Evolutionary conservation across 176 grass and related monocot genomes (phyloP).

Genomic region (Carex myosuroides): DNA sequence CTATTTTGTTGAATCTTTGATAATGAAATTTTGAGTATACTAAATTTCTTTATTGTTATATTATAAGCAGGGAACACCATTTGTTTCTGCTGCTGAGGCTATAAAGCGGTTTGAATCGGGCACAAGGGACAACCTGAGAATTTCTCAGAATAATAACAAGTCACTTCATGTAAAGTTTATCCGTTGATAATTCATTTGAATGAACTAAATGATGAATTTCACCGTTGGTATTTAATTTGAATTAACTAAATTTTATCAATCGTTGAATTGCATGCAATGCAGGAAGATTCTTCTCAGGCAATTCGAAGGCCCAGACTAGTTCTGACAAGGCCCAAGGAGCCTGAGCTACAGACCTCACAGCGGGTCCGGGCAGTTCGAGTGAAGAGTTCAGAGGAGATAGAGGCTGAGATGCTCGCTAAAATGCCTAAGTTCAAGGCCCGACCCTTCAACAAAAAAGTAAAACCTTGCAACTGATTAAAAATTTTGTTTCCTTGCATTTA

Average conservation of each 20-base stretch:
- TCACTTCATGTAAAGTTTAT: constrained; percentile 48
- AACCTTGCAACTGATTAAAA: background rate
- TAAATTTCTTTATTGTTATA: background rate
- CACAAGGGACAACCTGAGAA: constrained; percentile 38
- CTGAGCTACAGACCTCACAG: constrained; percentile 65
- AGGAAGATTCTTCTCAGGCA: constrained; percentile 48
- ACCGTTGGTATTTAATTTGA: background rate
- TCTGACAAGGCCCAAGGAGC: constrained; percentile 91
- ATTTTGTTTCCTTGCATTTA: background rate
- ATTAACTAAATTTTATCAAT: background rate
- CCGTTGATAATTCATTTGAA: background rate
- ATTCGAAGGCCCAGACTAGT: constrained; percentile 55
- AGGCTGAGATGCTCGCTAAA: constrained; percentile 90
- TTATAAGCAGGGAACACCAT: constrained; percentile 42
- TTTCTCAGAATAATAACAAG: constrained; percentile 30
- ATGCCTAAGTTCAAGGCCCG: constrained; percentile 97
- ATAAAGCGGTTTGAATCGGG: constrained; percentile 83
- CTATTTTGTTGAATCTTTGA: background rate
- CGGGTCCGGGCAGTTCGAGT: constrained; percentile 68
- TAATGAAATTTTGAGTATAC: background rate
- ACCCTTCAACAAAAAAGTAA: constrained; percentile 86
- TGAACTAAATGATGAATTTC: background rate
- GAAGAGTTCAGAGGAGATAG: constrained; percentile 77
- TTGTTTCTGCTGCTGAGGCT: constrained; percentile 77
- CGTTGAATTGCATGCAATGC: constrained; percentile 4